Evolutionary conservation across 23 red algal species (phyloP).

Genomic region (Cyanidiococcus yangmingshanensis): DNA sequence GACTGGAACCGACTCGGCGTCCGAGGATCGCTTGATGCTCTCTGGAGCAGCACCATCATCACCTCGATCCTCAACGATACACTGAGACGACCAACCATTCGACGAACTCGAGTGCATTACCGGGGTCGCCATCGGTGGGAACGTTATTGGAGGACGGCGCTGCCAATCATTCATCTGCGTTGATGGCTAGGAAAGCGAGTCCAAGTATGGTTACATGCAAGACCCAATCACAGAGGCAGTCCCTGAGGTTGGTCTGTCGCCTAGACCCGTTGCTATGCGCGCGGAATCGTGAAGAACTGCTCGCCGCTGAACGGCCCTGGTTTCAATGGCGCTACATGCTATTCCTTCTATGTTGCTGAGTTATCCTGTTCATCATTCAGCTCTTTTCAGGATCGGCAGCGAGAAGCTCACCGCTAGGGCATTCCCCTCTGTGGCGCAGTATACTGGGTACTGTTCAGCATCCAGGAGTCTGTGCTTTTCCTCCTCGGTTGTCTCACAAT

Average conservation of each 20-base stretch:
- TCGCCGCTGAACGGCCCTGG: constrained; percentile 11
- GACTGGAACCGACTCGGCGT: no score
- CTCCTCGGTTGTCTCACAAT: neutral
- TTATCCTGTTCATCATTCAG: constrained; percentile 2
- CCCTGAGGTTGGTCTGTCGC: neutral
- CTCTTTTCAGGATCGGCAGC: neutral
- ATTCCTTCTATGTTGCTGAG: neutral
- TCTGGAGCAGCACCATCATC: no score
- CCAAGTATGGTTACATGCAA: no score
- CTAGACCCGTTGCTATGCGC: neutral
- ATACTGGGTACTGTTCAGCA: constrained; percentile 1
- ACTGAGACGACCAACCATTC: no score
- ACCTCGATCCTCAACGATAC: no score
- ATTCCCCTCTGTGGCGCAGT: neutral
- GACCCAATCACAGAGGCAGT: neutral
- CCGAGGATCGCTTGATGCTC: no score
- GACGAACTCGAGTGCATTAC: no score
- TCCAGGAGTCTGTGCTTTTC: constrained; percentile 10
- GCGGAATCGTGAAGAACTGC: neutral
- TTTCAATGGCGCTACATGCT: constrained; percentile 21
- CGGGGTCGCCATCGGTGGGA: no score
- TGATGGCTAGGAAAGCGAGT: no score
- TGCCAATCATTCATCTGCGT: no score
- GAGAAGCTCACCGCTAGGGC: neutral
- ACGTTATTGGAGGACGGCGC: no score